These are phyloP conservation scores for Acacia confusa DNA, from an alignment of 306 rosid species.

Conservation along the genomic window DNA sequence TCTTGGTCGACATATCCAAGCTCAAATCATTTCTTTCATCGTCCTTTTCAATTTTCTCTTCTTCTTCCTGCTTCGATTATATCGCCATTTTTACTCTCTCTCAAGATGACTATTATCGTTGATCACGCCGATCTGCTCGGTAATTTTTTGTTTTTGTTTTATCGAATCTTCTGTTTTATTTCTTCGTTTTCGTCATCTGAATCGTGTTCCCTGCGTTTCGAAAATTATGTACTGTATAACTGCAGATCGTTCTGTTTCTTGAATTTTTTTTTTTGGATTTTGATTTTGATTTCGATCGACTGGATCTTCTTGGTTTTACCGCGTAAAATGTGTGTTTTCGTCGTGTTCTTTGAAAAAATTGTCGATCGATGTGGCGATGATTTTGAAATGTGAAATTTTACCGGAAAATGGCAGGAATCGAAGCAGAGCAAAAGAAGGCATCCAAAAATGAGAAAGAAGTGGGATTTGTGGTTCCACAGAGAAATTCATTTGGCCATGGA, in stretches of 20 bases:
- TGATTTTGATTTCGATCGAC: not conserved
- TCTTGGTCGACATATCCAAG: not conserved
- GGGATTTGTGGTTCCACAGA: slow-evolving; percentile 52
- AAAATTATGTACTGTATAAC: not conserved
- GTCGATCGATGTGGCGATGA: not conserved
- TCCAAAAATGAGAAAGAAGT: slow-evolving; percentile 43
- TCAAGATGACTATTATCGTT: slow-evolving; percentile 58
- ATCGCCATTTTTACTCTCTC: slow-evolving; percentile 7
- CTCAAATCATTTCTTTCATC: not conserved
- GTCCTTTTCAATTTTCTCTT: not conserved
- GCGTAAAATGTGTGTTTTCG: not conserved
- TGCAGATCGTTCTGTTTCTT: not conserved
- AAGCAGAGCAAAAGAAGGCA: slow-evolving; percentile 32
- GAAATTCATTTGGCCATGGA: slow-evolving; percentile 67
- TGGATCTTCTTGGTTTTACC: not conserved
- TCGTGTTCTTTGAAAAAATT: not conserved
- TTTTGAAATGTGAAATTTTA: not conserved
- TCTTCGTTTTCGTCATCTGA: not conserved
- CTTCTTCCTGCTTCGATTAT: not conserved
- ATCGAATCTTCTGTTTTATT: not conserved
- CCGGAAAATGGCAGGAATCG: slow-evolving; percentile 31
- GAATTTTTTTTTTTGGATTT: not conserved
- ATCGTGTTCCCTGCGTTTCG: not conserved
- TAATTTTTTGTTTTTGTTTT: slow-evolving; percentile 15
- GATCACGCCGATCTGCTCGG: slow-evolving; percentile 50